These are phyloP conservation scores for Phytopythium litorale DNA, from an alignment of 352 stramenopile species.

Conservation along the genomic window DNA sequence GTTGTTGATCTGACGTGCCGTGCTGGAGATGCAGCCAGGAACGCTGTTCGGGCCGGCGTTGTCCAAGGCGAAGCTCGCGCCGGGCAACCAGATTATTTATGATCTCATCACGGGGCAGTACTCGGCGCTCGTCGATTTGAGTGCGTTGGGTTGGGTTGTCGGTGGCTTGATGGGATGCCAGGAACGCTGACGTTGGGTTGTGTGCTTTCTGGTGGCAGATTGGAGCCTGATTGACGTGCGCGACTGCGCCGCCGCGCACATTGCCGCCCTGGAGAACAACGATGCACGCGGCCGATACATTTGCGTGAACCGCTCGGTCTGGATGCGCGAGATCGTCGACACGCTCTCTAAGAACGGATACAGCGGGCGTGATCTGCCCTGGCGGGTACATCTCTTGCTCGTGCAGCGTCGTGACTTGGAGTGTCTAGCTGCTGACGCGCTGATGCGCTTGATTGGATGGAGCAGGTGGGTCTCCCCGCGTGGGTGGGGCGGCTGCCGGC, in stretches of 20 bases:
- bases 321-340: conserved; percentile 88
- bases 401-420: background rate
- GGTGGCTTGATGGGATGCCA: background rate
- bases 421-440: background rate
- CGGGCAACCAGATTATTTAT: conserved; percentile 86
- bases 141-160: conserved; percentile 22
- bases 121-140: conserved; percentile 83
- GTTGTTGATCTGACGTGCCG: background rate
- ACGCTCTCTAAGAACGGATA: conserved; percentile 81
- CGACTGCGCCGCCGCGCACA: conserved; percentile 77
- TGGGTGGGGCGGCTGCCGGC: conserved; percentile 84
- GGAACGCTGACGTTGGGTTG: conserved; percentile 3
- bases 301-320: conserved; percentile 80
- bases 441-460: background rate
- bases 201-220: conserved; percentile 28
- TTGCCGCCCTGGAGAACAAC: conserved; percentile 79
- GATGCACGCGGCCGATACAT: conserved; percentile 84
- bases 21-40: conserved; percentile 38
- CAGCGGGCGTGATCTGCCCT: conserved; percentile 83
- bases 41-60: conserved; percentile 81
- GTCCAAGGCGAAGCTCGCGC: conserved; percentile 77
- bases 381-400: conserved; percentile 30
- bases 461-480: conserved; percentile 62
- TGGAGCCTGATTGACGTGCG: conserved; percentile 87
- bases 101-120: conserved; percentile 85